These are phyloP conservation scores for Pontederia crassipes DNA, from an alignment of 176 grass and related monocot species.

Conservation along the genomic window DNA sequence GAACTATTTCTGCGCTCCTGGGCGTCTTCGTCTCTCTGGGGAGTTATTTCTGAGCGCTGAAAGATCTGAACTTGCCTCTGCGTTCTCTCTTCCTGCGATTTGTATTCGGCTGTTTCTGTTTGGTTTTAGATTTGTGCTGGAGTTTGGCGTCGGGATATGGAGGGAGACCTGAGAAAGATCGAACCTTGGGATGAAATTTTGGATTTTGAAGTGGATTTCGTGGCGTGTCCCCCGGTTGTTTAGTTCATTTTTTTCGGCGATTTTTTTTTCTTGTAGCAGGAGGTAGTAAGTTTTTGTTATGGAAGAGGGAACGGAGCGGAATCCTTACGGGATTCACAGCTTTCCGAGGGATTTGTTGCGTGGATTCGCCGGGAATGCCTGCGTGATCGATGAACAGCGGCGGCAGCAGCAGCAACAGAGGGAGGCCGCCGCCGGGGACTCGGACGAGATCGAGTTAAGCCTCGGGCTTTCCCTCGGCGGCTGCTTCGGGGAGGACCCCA, in stretches of 20 bases:
- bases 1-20: no score
- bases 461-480: conserved; percentile 74
- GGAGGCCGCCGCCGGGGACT: conserved; percentile 15
- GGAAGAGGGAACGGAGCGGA: neutral
- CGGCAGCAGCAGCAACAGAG: neutral
- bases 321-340: neutral
- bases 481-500: conserved; percentile 54
- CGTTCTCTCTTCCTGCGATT: neutral
- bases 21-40: no score
- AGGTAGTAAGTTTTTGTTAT: neutral
- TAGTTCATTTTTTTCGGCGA: neutral
- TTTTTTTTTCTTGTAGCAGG: no score
- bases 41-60: neutral
- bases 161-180: neutral
- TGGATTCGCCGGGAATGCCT: conserved; percentile 23
- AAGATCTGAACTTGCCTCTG: conserved; percentile 1
- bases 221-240: neutral
- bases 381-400: neutral
- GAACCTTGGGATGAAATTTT: neutral
- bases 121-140: neutral
- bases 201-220: neutral
- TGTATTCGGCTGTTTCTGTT: neutral
- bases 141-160: neutral
- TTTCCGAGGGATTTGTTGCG: conserved; percentile 49
- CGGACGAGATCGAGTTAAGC: conserved; percentile 64